Evolutionary conservation across 2,329 filamentous ascomycete species (phyloP).

Genomic region (Sporothrix globosa): DNA sequence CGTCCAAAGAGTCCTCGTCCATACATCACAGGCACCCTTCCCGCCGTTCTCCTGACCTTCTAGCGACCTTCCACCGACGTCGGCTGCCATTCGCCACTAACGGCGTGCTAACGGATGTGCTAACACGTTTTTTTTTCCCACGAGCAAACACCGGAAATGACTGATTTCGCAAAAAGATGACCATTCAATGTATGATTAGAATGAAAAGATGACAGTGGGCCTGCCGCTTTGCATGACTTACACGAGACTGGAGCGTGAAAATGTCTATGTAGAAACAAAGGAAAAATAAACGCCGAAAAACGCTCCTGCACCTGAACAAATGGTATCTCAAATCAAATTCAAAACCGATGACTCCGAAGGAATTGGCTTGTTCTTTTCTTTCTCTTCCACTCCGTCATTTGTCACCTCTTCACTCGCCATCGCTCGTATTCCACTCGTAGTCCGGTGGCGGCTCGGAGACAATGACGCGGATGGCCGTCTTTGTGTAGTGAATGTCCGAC

Average conservation of each 20-base stretch:
- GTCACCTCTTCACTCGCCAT: not conserved
- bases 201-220: too few species aligned
- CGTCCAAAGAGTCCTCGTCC: not conserved
- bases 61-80: not conserved
- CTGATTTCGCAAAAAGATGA: too few species aligned
- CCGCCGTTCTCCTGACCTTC: not conserved
- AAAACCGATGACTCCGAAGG: not conserved
- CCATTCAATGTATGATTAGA: too few species aligned
- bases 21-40: not conserved
- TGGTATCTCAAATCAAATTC: conserved; percentile 7
- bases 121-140: not conserved
- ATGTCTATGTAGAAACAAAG: not conserved
- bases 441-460: conserved; percentile 25
- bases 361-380: too few species aligned
- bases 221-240: not conserved
- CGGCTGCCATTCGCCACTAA: not conserved
- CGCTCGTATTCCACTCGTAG: conserved; percentile 5
- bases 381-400: not conserved
- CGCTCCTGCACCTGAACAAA: not conserved
- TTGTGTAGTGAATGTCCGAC: not conserved
- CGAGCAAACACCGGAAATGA: not conserved
- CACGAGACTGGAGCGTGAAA: conserved; percentile 1
- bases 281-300: conserved; percentile 16
- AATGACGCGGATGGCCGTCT: conserved; percentile 9
- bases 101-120: not conserved